phyloP scores from a whole-genome alignment of 257 asterid species.

The Solanum arcanum region DNA sequence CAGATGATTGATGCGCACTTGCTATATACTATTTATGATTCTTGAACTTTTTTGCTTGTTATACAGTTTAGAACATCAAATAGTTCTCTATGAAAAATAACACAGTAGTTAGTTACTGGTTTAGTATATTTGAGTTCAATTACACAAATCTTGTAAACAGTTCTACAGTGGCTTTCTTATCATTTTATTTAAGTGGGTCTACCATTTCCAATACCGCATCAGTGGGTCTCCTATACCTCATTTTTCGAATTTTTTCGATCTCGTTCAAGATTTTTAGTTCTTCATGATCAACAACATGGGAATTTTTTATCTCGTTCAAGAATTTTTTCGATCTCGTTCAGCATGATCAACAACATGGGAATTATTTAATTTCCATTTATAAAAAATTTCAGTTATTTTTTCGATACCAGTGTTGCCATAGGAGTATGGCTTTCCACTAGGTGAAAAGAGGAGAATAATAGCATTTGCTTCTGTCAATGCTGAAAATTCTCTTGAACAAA shows the following conservation, averaged over 20 bases:
- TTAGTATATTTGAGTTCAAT: background rate
- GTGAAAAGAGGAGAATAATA: background rate
- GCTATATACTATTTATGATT: background rate
- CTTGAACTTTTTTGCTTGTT: background rate
- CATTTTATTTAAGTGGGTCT: constrained; percentile 25
- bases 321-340: background rate
- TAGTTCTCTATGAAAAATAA: background rate
- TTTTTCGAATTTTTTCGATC: background rate
- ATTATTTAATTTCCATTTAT: background rate
- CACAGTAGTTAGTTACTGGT: background rate
- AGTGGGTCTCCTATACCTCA: background rate
- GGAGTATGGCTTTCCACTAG: background rate
- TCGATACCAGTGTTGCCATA: background rate
- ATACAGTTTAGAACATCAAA: background rate
- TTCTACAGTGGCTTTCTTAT: background rate
- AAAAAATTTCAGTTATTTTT: background rate
- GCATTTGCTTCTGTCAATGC: background rate
- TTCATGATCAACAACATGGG: too few relatives aligned
- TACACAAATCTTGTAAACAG: background rate
- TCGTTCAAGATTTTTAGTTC: background rate
- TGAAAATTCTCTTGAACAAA: background rate
- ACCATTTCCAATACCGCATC: constrained; percentile 18
- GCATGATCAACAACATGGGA: background rate
- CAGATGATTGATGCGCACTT: background rate
- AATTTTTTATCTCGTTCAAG: background rate